Base-by-base conservation (phyloP, 345 rosid species). In the Sisymbrium altissimum region DNA sequence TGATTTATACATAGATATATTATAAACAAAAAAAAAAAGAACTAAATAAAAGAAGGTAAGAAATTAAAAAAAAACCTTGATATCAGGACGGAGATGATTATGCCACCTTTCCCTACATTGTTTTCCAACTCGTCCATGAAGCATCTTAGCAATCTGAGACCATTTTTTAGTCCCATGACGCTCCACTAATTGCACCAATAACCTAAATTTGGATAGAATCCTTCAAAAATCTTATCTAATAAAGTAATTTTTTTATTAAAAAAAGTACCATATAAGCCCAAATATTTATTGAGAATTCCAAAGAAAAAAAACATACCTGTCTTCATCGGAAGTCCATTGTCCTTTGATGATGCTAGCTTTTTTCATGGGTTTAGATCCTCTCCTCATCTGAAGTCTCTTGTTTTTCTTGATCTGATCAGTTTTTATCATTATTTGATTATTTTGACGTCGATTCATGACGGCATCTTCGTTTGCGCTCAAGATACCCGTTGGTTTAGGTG, bases 21-120 rank as follows among this genome's bases (percentile, higher is more conserved):
- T 30, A 30, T 4, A 30, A 3, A 30, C 1, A 10, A 8, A 8
- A 21, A 23, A 33, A n/a, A n/a, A n/a, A n/a, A n/a, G n/a, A n/a
- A n/a, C n/a, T n/a, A n/a, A n/a, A n/a, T n/a, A n/a, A 23, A 44
- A 32, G 0, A 33, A 45, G 2, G 7, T 55, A 41, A 15, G 23
- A 48, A 35, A n/a, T 8, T 3, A 17, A 57, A 5, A 23, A 25
- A 95, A n/a, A n/a, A n/a, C 99, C 96, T 90, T 92, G 50, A 95
- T 95, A 67, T 89, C 90, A 2, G 99, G 99, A 62, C 89, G 78
- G 0, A 95, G 85, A 82, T 95, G 99, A 55, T 95, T 95, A 40
- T 92, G 99, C 99, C 99, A 95, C 58, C 98, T 88, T 75, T 95
- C 99, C 67, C 99, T 79, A 38, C 99, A 95, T 30, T 95, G 99